These are phyloP conservation scores for Lactarius trivialis DNA, from an alignment of 768 basidiomycete species.

Conservation along the genomic window DNA sequence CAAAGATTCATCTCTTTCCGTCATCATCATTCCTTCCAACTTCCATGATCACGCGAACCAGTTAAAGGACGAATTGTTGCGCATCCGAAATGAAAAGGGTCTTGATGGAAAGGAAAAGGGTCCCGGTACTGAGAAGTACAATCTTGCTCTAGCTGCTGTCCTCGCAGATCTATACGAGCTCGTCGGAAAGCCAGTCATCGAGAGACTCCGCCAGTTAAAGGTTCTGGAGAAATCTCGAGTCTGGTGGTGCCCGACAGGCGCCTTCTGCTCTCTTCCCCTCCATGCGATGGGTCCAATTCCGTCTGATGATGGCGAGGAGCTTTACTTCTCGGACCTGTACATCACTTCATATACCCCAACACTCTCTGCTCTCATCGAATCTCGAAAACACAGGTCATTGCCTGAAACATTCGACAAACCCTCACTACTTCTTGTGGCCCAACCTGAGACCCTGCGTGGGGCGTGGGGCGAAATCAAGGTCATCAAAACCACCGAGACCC, in stretches of 20 bases:
- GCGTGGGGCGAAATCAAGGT: neutral
- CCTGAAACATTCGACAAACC: neutral
- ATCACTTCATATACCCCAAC: too few relatives aligned
- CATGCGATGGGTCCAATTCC: slow-evolving; percentile 9
- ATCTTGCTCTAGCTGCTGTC: neutral
- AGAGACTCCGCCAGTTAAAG: too few relatives aligned
- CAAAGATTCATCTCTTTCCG: neutral
- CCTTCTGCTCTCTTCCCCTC: slow-evolving; percentile 2
- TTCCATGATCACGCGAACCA: slow-evolving; percentile 51
- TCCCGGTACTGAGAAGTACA: neutral
- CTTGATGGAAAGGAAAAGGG: neutral
- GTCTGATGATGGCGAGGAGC: neutral
- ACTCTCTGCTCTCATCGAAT: too few relatives aligned
- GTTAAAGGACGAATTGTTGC: slow-evolving; percentile 27
- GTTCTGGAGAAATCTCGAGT: neutral
- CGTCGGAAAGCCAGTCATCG: too few relatives aligned
- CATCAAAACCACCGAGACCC: neutral
- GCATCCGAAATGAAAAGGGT: neutral
- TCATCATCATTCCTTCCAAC: slow-evolving; percentile 55
- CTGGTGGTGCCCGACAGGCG: neutral
- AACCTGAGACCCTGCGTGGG: neutral
- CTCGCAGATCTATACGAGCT: slow-evolving; percentile 1
- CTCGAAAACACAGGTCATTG: neutral
- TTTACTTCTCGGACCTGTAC: neutral
- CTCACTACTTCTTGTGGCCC: neutral